Evolutionary conservation across 2,329 filamentous ascomycete genomes (phyloP).

Genomic region (Atkinsonella hypoxylon): DNA sequence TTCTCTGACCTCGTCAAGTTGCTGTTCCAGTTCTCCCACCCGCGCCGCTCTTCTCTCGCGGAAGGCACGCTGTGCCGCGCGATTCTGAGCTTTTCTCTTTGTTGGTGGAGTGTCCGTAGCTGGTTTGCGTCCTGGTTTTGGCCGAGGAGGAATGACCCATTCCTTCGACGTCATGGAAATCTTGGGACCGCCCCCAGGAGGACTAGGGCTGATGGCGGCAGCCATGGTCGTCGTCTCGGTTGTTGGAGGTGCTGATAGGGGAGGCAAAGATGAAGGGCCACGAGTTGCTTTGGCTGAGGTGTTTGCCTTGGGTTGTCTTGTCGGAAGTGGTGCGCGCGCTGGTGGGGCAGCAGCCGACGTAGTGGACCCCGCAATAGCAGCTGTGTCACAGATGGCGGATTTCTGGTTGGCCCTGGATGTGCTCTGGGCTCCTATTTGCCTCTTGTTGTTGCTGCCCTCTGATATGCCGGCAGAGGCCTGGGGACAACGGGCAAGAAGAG

Average conservation of each 20-base stretch:
- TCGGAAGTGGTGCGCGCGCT: constrained; percentile 14
- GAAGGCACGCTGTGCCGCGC: constrained; percentile 83
- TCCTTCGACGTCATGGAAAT: constrained; percentile 64
- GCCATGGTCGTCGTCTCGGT: constrained; percentile 36
- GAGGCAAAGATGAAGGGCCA: constrained; percentile 14
- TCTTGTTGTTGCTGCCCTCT: not conserved
- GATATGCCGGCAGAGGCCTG: not conserved
- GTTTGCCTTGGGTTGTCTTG: constrained; percentile 8
- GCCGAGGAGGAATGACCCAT: constrained; percentile 75
- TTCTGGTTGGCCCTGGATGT: not conserved
- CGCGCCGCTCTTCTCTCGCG: constrained; percentile 76
- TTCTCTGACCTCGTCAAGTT: constrained; percentile 49
- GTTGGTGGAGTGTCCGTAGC: constrained; percentile 86
- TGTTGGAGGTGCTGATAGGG: constrained; percentile 21
- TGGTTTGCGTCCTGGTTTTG: constrained; percentile 86
- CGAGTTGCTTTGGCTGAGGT: constrained; percentile 16
- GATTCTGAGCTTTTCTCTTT: constrained; percentile 89
- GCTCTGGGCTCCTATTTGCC: constrained; percentile 2
- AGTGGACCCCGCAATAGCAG: constrained; percentile 4
- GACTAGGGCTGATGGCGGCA: constrained; percentile 30
- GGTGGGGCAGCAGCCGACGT: constrained; percentile 11
- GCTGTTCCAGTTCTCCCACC: constrained; percentile 63
- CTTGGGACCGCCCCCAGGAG: constrained; percentile 30
- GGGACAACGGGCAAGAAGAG: constrained; percentile 12
- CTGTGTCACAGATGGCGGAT: constrained; percentile 9